A percentile compares a stretch with the other conserved stretches of the same genome.
Evolutionary conservation across 2,329 filamentous ascomycete species (phyloP).

Genomic region (Diplodia sapinea): DNA sequence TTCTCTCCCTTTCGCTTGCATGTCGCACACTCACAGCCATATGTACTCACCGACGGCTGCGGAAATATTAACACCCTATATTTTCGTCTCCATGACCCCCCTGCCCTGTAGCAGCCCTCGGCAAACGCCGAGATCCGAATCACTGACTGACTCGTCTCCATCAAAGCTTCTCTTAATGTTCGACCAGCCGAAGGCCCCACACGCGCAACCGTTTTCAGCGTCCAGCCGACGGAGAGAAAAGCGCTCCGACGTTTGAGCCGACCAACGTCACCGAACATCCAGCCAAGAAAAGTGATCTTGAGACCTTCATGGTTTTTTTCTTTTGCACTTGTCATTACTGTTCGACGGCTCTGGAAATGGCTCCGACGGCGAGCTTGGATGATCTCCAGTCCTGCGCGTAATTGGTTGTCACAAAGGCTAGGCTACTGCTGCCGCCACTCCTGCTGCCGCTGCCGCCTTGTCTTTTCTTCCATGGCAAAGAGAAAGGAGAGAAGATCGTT

Average conservation of each 20-base stretch:
- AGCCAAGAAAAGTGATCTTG: not conserved
- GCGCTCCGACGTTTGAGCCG: slow-evolving; percentile 7
- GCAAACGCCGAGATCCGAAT: not conserved
- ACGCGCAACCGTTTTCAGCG: not conserved
- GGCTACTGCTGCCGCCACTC: not conserved
- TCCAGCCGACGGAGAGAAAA: slow-evolving; percentile 1
- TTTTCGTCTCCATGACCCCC: not conserved
- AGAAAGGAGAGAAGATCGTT: too few relatives aligned
- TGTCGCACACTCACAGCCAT: not conserved
- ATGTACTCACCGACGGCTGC: not conserved
- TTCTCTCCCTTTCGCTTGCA: slow-evolving; percentile 16
- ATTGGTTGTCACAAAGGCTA: not conserved
- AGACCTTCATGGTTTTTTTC: not conserved
- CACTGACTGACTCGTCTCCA: slow-evolving; percentile 13
- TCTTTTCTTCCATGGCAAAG: too few relatives aligned
- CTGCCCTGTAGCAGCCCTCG: not conserved
- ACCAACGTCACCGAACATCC: slow-evolving; percentile 1
- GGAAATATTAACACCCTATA: not conserved
- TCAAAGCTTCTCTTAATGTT: slow-evolving; percentile 24
- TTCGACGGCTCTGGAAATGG: not conserved
- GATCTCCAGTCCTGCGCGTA: not conserved
- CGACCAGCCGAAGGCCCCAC: slow-evolving; percentile 17
- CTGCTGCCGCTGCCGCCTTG: not conserved
- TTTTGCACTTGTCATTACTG: not conserved
- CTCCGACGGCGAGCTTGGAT: not conserved